These are phyloP conservation scores for Aspergillus nomiae DNA, from an alignment of 2,329 filamentous ascomycete species.

Conservation along the genomic window DNA sequence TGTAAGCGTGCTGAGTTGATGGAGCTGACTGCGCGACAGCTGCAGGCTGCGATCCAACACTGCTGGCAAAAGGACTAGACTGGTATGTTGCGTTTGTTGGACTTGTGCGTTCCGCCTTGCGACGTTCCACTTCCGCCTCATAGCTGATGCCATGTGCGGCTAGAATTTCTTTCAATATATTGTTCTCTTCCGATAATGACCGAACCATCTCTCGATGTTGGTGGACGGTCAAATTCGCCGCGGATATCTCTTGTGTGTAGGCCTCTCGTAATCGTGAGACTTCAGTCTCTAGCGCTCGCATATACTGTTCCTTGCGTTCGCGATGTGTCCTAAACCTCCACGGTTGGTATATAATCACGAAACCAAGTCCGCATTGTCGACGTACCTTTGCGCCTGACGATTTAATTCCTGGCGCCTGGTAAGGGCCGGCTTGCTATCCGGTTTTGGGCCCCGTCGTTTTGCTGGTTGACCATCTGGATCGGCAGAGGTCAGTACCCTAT, in stretches of 20 bases:
- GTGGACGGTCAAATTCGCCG: slow-evolving; percentile 43
- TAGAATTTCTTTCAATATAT: slow-evolving; percentile 67
- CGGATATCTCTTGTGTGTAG: slow-evolving; percentile 68
- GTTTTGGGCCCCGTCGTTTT: slow-evolving; percentile 91
- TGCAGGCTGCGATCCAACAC: slow-evolving; percentile 35
- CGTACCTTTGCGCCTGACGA: slow-evolving; percentile 88
- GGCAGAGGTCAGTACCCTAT: slow-evolving; percentile 21
- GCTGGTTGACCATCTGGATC: slow-evolving; percentile 74
- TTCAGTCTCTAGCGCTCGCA: slow-evolving; percentile 90
- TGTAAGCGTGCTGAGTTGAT: slow-evolving; percentile 37
- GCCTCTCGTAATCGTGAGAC: slow-evolving; percentile 81
- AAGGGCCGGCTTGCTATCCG: slow-evolving; percentile 91
- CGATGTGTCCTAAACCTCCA: slow-evolving; percentile 74
- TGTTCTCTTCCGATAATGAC: slow-evolving; percentile 77
- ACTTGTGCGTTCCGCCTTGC: slow-evolving; percentile 35
- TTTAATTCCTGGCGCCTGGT: slow-evolving; percentile 93
- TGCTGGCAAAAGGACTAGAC: slow-evolving; percentile 47
- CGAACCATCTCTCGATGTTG: slow-evolving; percentile 77
- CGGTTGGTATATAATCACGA: slow-evolving; percentile 13
- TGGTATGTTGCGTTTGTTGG: slow-evolving; percentile 21
- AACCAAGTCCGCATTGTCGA: background rate
- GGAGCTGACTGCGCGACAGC: slow-evolving; percentile 25
- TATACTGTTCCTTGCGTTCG: slow-evolving; percentile 94
- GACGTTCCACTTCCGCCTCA: slow-evolving; percentile 50
- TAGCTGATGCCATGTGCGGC: slow-evolving; percentile 60